Base-by-base conservation (phyloP, 805 yeast genomes). In the Wickerhamiella occidentalis region DNA sequence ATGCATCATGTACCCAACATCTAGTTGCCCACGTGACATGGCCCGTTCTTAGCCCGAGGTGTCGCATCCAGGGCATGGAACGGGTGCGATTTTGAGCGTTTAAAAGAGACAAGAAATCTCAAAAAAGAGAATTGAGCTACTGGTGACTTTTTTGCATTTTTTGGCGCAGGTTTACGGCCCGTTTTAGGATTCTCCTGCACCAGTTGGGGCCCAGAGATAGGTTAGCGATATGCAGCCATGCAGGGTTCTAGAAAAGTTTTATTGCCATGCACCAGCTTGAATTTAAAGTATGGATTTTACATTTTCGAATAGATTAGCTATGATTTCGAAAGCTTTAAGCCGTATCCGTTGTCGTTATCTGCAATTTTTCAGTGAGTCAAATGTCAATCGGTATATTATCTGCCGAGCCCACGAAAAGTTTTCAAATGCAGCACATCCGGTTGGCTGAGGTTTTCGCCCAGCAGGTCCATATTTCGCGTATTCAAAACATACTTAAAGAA, bases 381-480 rank as follows among this genome's bases (percentile, higher is more conserved):
- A 13, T 13, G n/a, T 11, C 33, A 29, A 11, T 29, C 21, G 21
- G 18, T 17, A 30, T 6, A 33, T n/a, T 33, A 19, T 19, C 38
- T 17, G 17, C 44, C 44, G 13, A 21, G 7, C 21, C 33, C 44
- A 23, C 44, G 42, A 40, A 40, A 40, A 40, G 44, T 40, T 40
- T 40, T 23, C 19, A 21, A 6, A 40, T 40, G 44, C 44, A 40
- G 19, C 5, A 23, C 19, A 6, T 40, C 21, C 30, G 9, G 28
- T 22, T 53, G 25, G 37, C 35, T 3, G 43, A 22, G 28, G n/a
- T 51, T 18, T 35, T 56, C 28, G 56, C 47, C 28, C 59, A 56
- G 30, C 58, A 56, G 38, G 57, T 55, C 3, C 59, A 53, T 23
- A 44, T 49, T 9, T 33, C 43, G 21, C 25, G 33, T 18, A 21